Evolutionary conservation across 2,329 filamentous ascomycete species (phyloP).

Genomic region (Colletotrichum filicis): DNA sequence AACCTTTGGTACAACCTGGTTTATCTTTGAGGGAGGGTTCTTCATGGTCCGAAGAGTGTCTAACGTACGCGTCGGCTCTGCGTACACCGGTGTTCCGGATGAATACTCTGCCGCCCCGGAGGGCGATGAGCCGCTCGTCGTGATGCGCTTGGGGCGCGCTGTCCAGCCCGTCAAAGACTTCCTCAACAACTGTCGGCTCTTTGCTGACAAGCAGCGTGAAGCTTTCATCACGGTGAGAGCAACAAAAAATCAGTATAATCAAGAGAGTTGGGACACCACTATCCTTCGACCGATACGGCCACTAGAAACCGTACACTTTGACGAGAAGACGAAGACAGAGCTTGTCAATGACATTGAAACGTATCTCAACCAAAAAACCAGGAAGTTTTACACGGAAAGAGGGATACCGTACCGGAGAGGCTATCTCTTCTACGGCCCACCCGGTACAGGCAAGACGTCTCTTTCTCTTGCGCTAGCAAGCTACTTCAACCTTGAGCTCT

Average conservation of each 20-base stretch:
- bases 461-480: constrained; percentile 81
- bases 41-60: constrained; percentile 49
- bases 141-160: constrained; percentile 51
- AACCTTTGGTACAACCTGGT: constrained; percentile 50
- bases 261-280: constrained; percentile 47
- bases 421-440: constrained; percentile 78
- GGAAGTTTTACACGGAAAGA: constrained; percentile 76
- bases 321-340: constrained; percentile 62
- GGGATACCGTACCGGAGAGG: constrained; percentile 81
- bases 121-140: constrained; percentile 50
- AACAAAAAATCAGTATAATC: constrained; percentile 40
- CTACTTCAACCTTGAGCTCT: constrained; percentile 77
- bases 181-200: constrained; percentile 43
- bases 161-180: constrained; percentile 44
- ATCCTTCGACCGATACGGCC: constrained; percentile 41
- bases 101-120: constrained; percentile 47
- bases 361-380: constrained; percentile 67
- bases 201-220: constrained; percentile 48
- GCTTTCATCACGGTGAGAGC: constrained; percentile 49
- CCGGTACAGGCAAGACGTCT: constrained; percentile 80
- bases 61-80: constrained; percentile 18
- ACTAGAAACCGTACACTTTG: constrained; percentile 49
- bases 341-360: constrained; percentile 76
- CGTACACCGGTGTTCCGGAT: constrained; percentile 39
- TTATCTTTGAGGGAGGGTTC: constrained; percentile 45